phyloP scores from a whole-genome alignment of 176 grass and related monocot genomes.

The Rhynchospora pubera region DNA sequence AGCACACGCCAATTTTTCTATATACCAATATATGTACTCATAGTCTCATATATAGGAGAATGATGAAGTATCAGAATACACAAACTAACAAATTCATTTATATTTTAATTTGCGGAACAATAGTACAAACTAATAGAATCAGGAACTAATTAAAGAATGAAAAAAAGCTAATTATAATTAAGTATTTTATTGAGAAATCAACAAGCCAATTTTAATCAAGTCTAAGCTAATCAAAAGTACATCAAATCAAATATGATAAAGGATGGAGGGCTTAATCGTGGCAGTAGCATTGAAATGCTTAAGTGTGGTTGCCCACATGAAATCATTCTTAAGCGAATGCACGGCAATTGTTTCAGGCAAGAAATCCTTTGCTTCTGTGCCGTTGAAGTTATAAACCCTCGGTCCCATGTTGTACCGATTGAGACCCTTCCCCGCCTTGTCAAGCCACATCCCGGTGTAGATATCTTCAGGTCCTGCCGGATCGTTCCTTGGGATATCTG shows the following conservation, averaged over 20 bases:
- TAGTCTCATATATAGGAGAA: background rate
- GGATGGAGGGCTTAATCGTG: slow-evolving; percentile 28
- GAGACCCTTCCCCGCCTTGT: background rate
- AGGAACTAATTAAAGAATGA: background rate
- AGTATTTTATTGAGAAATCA: background rate
- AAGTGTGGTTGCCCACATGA: slow-evolving; percentile 52
- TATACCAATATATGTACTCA: background rate
- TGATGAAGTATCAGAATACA: background rate
- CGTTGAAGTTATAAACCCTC: slow-evolving; percentile 71
- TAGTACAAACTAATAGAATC: background rate
- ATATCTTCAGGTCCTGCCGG: slow-evolving; percentile 33
- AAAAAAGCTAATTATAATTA: background rate
- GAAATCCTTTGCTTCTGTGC: slow-evolving; percentile 41
- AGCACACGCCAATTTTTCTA: background rate
- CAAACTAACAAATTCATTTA: background rate
- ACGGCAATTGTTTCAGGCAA: slow-evolving; percentile 60
- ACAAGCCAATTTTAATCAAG: background rate
- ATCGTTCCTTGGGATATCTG: slow-evolving; percentile 8
- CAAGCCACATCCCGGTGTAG: slow-evolving; percentile 29
- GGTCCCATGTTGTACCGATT: slow-evolving; percentile 43
- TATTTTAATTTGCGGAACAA: background rate
- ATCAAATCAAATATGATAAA: slow-evolving; percentile 26
- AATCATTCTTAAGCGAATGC: slow-evolving; percentile 65
- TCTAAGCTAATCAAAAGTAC: background rate
- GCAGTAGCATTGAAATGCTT: slow-evolving; percentile 70